Evolutionary conservation across 2,329 filamentous ascomycete genomes (phyloP).

Genomic region (Ophiosphaerella narmari): DNA sequence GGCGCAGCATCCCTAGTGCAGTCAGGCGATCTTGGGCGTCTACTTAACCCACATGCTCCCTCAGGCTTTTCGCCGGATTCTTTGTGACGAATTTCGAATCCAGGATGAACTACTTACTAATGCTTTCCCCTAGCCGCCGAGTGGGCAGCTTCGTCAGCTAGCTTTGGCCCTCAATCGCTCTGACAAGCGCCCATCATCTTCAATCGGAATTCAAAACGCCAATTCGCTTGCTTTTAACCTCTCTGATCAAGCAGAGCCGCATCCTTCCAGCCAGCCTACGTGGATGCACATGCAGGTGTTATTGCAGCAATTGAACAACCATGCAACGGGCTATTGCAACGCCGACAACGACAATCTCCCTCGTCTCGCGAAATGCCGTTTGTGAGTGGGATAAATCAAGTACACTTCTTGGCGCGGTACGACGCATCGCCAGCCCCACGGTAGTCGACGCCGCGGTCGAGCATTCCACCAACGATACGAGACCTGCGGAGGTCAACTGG

Average conservation of each 20-base stretch:
- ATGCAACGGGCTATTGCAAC: slow-evolving; percentile 1
- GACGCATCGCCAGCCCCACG: neutral
- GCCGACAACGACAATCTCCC: neutral
- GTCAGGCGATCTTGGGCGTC: slow-evolving; percentile 13
- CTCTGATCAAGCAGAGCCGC: slow-evolving; percentile 26
- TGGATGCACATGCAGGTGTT: slow-evolving; percentile 14
- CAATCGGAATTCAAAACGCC: slow-evolving; percentile 9
- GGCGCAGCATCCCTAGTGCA: slow-evolving; percentile 10
- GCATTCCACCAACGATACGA: neutral
- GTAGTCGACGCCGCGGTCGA: neutral
- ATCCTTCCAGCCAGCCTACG: slow-evolving; percentile 4
- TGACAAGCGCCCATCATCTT: slow-evolving; percentile 14
- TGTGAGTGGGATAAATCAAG: neutral
- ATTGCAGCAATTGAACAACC: slow-evolving; percentile 7
- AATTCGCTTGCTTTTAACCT: slow-evolving; percentile 22
- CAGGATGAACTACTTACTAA: slow-evolving; percentile 8
- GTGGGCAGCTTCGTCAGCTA: slow-evolving; percentile 1
- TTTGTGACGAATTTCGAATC: neutral
- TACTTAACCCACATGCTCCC: slow-evolving; percentile 28
- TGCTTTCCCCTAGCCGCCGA: slow-evolving; percentile 5
- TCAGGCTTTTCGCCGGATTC: slow-evolving; percentile 4
- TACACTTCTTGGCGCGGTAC: no score
- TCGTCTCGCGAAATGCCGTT: neutral
- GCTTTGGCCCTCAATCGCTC: slow-evolving; percentile 5
- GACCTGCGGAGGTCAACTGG: neutral